A percentile compares a stretch with the other conserved stretches of the same genome.
phyloP scores from a whole-genome alignment of 2,329 filamentous ascomycete genomes.

The Hypoxylon sp. region DNA sequence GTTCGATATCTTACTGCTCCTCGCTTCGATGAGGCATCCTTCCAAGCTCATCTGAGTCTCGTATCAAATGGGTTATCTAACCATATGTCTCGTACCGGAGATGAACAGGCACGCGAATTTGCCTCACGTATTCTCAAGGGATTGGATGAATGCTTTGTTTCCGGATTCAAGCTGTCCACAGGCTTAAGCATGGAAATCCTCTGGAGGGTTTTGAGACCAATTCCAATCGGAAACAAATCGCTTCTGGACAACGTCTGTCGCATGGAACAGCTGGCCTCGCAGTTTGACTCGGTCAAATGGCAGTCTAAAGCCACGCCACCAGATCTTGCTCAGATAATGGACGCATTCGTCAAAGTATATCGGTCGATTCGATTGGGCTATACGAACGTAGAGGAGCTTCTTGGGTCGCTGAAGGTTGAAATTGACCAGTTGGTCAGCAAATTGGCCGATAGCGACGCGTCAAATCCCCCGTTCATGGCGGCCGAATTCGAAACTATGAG shows the following conservation, averaged over 20 bases:
- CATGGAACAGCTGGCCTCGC: slow-evolving; percentile 69
- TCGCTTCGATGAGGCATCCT: slow-evolving; percentile 73
- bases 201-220: slow-evolving; percentile 80
- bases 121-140: slow-evolving; percentile 58
- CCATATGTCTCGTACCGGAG: slow-evolving; percentile 49
- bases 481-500: slow-evolving; percentile 70
- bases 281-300: slow-evolving; percentile 75
- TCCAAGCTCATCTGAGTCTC: slow-evolving; percentile 73
- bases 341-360: slow-evolving; percentile 70
- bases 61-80: slow-evolving; percentile 62
- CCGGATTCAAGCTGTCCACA: slow-evolving; percentile 79
- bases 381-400: slow-evolving; percentile 61
- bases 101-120: slow-evolving; percentile 57
- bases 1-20: slow-evolving; percentile 61
- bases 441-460: slow-evolving; percentile 56
- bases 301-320: slow-evolving; percentile 66
- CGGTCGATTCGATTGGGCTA: slow-evolving; percentile 65
- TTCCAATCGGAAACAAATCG: slow-evolving; percentile 64
- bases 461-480: slow-evolving; percentile 65
- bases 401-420: slow-evolving; percentile 65
- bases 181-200: slow-evolving; percentile 85
- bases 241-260: slow-evolving; percentile 64
- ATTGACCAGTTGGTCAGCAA: slow-evolving; percentile 67
- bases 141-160: slow-evolving; percentile 72
- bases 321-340: slow-evolving; percentile 68